phyloP scores from a whole-genome alignment of 106 monocot genomes.

The Iris macrosiphon region DNA sequence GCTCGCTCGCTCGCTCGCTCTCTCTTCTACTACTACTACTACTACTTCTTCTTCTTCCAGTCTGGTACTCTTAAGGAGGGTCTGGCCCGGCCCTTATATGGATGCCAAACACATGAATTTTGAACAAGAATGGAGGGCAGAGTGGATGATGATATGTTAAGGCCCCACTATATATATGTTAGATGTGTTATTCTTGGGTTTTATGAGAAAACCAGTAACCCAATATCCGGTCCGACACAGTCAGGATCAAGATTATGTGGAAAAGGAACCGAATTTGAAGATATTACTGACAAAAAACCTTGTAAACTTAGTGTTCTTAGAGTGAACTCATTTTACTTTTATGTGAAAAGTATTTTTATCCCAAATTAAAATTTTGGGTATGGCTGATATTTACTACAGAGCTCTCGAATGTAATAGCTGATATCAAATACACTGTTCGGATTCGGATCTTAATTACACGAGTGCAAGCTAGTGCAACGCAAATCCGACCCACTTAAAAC shows the following conservation, averaged over 20 bases:
- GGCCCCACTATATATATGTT: constrained; percentile 4
- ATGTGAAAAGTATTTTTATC: too few species aligned
- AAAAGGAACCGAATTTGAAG: not conserved
- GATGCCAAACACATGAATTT: constrained; percentile 1
- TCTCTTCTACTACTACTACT: constrained; percentile 1
- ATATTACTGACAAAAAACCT: too few species aligned
- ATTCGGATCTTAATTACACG: not conserved
- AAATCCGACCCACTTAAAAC: not conserved
- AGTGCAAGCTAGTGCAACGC: not conserved
- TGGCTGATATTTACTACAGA: too few species aligned
- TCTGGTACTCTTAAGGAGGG: too few species aligned
- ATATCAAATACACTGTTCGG: not conserved
- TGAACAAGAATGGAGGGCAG: constrained; percentile 3
- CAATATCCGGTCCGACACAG: not conserved
- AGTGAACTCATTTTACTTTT: not conserved
- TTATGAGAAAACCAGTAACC: not conserved
- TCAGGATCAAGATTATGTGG: not conserved
- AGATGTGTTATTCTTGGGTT: not conserved
- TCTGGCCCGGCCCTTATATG: too few species aligned
- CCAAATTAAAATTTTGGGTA: too few species aligned
- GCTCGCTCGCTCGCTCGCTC: not conserved
- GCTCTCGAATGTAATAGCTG: too few species aligned
- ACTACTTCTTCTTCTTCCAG: too few species aligned
- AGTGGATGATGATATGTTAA: not conserved
- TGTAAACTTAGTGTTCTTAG: too few species aligned